phyloP scores from a whole-genome alignment of 345 rosid species.

The Hypericum perforatum region DNA sequence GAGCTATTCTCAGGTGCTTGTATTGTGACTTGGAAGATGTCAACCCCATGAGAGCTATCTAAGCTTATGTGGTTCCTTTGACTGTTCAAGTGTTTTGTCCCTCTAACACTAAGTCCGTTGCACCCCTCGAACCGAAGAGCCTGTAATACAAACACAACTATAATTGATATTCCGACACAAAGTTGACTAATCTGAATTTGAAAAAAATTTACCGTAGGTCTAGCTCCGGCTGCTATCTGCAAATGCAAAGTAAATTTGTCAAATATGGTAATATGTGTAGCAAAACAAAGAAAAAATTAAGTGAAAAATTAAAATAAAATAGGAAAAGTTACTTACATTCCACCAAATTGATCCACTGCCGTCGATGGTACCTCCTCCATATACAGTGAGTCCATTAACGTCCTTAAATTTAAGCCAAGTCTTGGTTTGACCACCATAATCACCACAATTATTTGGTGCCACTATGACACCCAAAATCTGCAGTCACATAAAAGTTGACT shows the following conservation, averaged over 20 bases:
- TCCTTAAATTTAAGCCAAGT: not conserved
- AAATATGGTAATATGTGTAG: no score
- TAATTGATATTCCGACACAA: not conserved
- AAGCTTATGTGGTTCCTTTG: slow-evolving; percentile 3
- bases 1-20: not conserved
- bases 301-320: not conserved
- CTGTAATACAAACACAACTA: not conserved
- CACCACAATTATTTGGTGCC: not conserved
- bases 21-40: not conserved
- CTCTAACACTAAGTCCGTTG: not conserved
- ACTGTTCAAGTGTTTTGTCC: not conserved
- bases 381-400: not conserved
- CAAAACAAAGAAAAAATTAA: no score
- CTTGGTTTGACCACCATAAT: not conserved
- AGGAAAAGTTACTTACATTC: not conserved
- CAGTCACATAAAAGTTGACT: not conserved
- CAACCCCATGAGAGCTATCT: not conserved
- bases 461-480: not conserved
- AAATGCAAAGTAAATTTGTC: no score
- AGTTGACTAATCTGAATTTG: not conserved
- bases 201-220: no score
- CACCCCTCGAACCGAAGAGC: not conserved
- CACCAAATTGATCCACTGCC: slow-evolving; percentile 1
- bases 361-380: not conserved
- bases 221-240: no score